Percentiles rank a stretch among this genome's conserved stretches.
These are phyloP conservation scores for Phoma sp. DNA, from an alignment of 2,329 filamentous ascomycete species.

Conservation along the genomic window DNA sequence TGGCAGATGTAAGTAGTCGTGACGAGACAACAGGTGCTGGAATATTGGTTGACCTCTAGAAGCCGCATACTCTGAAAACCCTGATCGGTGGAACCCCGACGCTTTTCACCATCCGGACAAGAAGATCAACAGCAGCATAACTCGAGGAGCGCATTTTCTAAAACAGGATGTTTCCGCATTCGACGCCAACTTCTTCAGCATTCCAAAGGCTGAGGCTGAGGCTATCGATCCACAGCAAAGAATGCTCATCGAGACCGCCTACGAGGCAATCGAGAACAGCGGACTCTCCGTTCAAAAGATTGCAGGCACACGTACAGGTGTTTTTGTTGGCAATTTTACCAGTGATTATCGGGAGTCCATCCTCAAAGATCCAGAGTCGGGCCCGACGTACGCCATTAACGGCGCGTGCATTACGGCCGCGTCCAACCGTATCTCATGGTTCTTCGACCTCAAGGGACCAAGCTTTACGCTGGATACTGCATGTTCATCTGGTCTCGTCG, in stretches of 20 bases:
- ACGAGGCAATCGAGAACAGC: slow-evolving; percentile 40
- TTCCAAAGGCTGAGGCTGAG: background rate
- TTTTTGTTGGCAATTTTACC: slow-evolving; percentile 21
- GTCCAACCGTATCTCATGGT: slow-evolving; percentile 20
- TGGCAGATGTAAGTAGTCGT: background rate
- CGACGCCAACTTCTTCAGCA: background rate
- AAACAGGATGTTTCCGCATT: background rate
- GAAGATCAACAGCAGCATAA: background rate
- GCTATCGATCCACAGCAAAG: slow-evolving; percentile 35
- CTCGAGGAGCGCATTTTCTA: background rate
- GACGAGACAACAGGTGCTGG: background rate
- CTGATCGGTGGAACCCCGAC: background rate
- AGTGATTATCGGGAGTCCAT: slow-evolving; percentile 13
- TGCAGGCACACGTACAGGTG: slow-evolving; percentile 23
- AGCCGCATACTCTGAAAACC: background rate
- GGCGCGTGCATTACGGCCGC: slow-evolving; percentile 4
- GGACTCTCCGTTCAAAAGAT: slow-evolving; percentile 9
- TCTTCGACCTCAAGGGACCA: slow-evolving; percentile 26
- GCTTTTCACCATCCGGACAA: background rate
- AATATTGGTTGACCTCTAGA: background rate
- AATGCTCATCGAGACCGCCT: slow-evolving; percentile 20
- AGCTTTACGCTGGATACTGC: slow-evolving; percentile 29
- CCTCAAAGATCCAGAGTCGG: background rate
- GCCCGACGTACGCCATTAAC: background rate
- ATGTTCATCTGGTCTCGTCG: slow-evolving; percentile 26